Percentiles rank a stretch among this genome's conserved stretches.
Conservation (phyloP, 805 yeast species). For the Dipodascus geniculatus region DNA sequence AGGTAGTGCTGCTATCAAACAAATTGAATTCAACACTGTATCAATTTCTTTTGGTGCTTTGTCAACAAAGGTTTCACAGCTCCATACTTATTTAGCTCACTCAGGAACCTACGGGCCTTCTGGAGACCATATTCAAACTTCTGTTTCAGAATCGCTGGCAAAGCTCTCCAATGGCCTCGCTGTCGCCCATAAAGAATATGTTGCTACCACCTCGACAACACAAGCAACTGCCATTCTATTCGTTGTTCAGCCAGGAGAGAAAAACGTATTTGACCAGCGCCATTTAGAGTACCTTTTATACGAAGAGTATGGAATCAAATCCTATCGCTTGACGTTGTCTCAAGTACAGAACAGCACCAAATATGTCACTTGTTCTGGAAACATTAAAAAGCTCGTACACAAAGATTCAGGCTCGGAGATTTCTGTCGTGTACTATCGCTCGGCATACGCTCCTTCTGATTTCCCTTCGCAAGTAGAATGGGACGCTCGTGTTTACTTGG, state of each 20-base stretch:
- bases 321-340: slow-evolving; percentile 59
- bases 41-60: slow-evolving; percentile 93
- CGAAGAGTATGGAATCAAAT: slow-evolving; percentile 41
- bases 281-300: slow-evolving; percentile 62
- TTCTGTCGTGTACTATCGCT: slow-evolving; percentile 79
- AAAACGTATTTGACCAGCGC: slow-evolving; percentile 88
- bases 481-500: slow-evolving; percentile 65
- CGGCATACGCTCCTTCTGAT: slow-evolving; percentile 82
- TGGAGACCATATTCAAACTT: slow-evolving; percentile 33
- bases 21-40: slow-evolving; percentile 92
- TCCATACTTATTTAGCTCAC: slow-evolving; percentile 50
- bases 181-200: slow-evolving; percentile 50
- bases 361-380: not conserved
- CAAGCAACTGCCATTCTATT: slow-evolving; percentile 42
- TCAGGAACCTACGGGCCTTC: slow-evolving; percentile 24
- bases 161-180: slow-evolving; percentile 60
- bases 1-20: slow-evolving; percentile 50
- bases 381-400: slow-evolving; percentile 29
- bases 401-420: slow-evolving; percentile 54
- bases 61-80: slow-evolving; percentile 63
- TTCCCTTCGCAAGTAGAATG: slow-evolving; percentile 57
- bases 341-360: slow-evolving; percentile 24
- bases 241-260: slow-evolving; percentile 74
- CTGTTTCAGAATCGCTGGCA: slow-evolving; percentile 53
- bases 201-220: slow-evolving; percentile 4